phyloP scores from a whole-genome alignment of 495 filamentous ascomycete species.

The Amniculicola lignicola region DNA sequence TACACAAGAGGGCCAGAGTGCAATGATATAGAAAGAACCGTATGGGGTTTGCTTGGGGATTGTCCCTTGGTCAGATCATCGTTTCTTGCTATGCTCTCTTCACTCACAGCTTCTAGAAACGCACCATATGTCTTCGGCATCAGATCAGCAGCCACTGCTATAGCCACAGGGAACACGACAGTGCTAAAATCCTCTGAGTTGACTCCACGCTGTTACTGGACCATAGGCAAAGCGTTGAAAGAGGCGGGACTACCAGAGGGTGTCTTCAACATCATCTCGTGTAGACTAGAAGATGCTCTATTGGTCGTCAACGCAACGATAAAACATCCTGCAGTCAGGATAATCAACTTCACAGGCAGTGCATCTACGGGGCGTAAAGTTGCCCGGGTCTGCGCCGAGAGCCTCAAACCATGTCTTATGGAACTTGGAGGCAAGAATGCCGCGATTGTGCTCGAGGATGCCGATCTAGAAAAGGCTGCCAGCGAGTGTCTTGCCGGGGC shows the following conservation, averaged over 20 bases:
- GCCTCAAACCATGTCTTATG: conserved; percentile 65
- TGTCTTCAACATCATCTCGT: conserved; percentile 56
- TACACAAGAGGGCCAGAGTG: conserved; percentile 51
- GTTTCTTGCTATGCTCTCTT: not conserved
- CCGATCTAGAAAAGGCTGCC: conserved; percentile 55
- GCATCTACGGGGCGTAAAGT: conserved; percentile 54
- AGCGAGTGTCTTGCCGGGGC: conserved; percentile 49
- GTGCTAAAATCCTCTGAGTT: conserved; percentile 74
- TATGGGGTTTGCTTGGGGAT: conserved; percentile 77
- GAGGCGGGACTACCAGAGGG: conserved; percentile 68
- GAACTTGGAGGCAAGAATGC: conserved; percentile 61
- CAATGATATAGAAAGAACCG: conserved; percentile 73
- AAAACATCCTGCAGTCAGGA: conserved; percentile 53
- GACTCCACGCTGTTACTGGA: conserved; percentile 70
- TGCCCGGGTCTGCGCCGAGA: conserved; percentile 53
- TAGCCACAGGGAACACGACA: conserved; percentile 75
- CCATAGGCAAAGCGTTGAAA: conserved; percentile 62
- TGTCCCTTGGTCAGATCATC: conserved; percentile 64
- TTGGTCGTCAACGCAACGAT: conserved; percentile 56
- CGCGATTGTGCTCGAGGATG: conserved; percentile 57
- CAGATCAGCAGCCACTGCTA: conserved; percentile 60
- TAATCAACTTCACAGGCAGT: conserved; percentile 61
- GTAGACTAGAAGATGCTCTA: conserved; percentile 51
- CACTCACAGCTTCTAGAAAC: conserved; percentile 20
- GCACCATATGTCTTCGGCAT: conserved; percentile 40